Evolutionary conservation across 805 yeast species (phyloP), one percentile per base, ranked within the genome.

Genomic region (Candida montana): DNA sequence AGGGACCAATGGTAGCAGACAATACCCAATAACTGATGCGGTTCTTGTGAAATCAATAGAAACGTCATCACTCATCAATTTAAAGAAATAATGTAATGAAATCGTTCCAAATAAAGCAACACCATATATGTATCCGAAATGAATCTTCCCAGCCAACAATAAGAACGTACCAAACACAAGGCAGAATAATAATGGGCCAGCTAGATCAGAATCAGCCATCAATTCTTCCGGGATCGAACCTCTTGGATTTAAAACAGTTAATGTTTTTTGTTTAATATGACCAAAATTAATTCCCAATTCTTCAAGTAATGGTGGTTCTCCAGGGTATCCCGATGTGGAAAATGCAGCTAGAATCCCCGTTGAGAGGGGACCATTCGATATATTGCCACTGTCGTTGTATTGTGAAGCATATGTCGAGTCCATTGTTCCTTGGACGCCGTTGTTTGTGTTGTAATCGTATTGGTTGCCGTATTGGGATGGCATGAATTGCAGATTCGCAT

Each of bases 71-170:
- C 95, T 80, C 99, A 93, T 93, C 47, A 88, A 69, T 59, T 84
- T 89, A 61, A 95, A 83, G 45, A 93, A 69, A 52, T 77, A 76
- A 63, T 90, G 97, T 50, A 89, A 75, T 26, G 95, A 79, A 13
- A 87, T 59, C 2, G 95, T 83, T 15, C 99, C 99, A 52, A 91
- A 80, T 33, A 93, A 65, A 0, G 96, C 98, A 32, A 93, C 95
- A 31, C 99, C 98, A 57, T 93, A 93, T 37, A 93, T 85, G 62
- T 93, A 93, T 2, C 98, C 98, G 59, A 93, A 93, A 61, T 93
- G 98, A 13, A 91, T 85, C 61, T 91, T 93, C 5, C 99, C 98
- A 1, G 95, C 81, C 33, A 90, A 69, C 38, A 91, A 67, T 40
- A 93, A 67, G 46, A 83, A 78, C 1, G 89, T 74, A 17, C 96